Base-by-base conservation (phyloP, 2,329 filamentous ascomycete species). In the Simplicillium aogashimaense region DNA sequence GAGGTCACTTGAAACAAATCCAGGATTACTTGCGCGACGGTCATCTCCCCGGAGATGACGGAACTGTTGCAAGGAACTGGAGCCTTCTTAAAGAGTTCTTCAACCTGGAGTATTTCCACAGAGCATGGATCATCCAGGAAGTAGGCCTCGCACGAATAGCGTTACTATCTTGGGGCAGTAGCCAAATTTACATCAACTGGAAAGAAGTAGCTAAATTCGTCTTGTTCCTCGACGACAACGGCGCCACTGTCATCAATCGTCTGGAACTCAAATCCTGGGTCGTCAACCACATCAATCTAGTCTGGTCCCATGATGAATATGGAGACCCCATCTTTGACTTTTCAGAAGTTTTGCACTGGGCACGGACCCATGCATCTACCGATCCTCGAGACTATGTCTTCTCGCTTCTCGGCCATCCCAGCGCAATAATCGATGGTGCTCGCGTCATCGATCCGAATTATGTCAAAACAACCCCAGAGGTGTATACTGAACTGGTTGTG, bases 41-140 rank as follows among this genome's bases (percentile, higher is more conserved):
- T 11, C 29, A 39, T 11, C 28, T 33, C 2, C 34, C 16, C 28
- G 20, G 7, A 14, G 16, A 29, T 29, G 14, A 18, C 11, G 33
- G 28, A 3, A 15, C 16, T 38, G 14, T 28, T 10, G 28, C 10
- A 14, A 29, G 32, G 12, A 31, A 12, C 17, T 42, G 40, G 40
- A 28, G 35, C n/a, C 33, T 15, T 14, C 35, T 47, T 28, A 45
- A 47, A 12, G 28, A 33, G 2, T 47, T 49, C 25, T 50, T 49
- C 30, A 40, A 41, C 9, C 15, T 32, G 17, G 43, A 47, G 18
- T 50, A 46, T 41, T 47, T 45, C 6, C 47, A 45, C 9, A 46
- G 48, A n/a, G 47, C 46, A 3, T 50, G 48, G 48, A 48, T 47
- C 13, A 45, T 50, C 8, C 47, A 48, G 17, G 48, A 50, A 20